Conservation (phyloP, 371 early-diverging fungal genomes). For the Umbelopsis sp. region DNA sequence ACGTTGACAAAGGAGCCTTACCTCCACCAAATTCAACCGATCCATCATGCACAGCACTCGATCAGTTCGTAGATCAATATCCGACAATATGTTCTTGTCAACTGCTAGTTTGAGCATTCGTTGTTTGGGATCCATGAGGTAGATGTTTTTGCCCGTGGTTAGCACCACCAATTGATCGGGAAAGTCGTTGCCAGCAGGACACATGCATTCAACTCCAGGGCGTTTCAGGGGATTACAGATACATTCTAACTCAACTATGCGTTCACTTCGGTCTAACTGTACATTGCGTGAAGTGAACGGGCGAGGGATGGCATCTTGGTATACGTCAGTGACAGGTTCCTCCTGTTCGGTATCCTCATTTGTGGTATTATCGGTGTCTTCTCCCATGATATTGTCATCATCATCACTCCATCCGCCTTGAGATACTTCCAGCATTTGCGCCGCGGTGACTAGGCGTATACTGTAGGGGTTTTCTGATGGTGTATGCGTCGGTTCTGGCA, state of each 20-base stretch:
- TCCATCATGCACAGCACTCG: conserved; percentile 33
- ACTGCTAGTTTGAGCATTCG: conserved; percentile 32
- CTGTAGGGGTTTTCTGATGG: background rate
- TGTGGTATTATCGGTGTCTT: conserved; percentile 20
- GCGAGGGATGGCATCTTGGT: conserved; percentile 2
- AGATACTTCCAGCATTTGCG: background rate
- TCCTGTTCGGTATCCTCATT: background rate
- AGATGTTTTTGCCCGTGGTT: conserved; percentile 37
- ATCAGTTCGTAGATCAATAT: conserved; percentile 45
- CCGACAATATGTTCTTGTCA: conserved; percentile 35
- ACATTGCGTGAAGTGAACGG: background rate
- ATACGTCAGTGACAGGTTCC: background rate
- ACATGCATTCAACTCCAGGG: background rate
- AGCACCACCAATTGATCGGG: conserved; percentile 37
- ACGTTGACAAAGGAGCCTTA: background rate
- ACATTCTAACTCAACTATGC: background rate
- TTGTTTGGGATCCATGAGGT: conserved; percentile 29
- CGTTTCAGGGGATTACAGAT: background rate
- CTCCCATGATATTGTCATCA: background rate
- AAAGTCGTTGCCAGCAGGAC: conserved; percentile 11
- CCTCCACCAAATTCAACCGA: conserved; percentile 45
- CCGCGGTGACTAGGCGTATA: background rate
- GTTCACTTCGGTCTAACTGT: background rate
- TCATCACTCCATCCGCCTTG: conserved; percentile 11
- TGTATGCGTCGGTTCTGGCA: background rate